Base-by-base conservation (phyloP, 202 grass and related monocot species). In the Setaria italica region DNA sequence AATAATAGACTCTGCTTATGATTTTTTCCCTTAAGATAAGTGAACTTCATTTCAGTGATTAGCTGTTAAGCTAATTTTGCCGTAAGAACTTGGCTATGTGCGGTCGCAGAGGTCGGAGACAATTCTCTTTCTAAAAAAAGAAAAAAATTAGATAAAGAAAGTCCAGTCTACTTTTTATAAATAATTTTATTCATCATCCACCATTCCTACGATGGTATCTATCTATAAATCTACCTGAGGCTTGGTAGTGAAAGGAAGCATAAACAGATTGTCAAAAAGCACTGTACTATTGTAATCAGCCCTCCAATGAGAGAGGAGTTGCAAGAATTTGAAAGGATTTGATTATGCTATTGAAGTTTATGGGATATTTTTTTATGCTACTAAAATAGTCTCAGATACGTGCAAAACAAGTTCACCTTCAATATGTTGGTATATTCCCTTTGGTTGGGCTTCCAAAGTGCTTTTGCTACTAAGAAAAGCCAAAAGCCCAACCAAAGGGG, bases 171-270 rank as follows among this genome's bases (percentile, higher is more conserved):
- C 9, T 85, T 34, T 15, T 45, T 7, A 42, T 13, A 43, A 15
- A 42, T 56, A 43, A 86, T 34, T 11, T 30, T 6, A 60, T 49
- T 39, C 48, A 58, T 74, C 64, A 75, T 80, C 69, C 69, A 81
- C 48, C 77, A 34, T 56, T 10, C 67, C 29, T 80, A 34, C 56
- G 1, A 50, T 58, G 46, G 57, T 65, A 56, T 86, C 43, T 54
- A 29, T 53, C 20, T 16, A 8, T 70, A 48, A 8, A 2, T 48
- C 16, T 67, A 41, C 64, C 33, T 9, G 34, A 67, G 33, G 17
- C 59, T 67, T 37, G 34, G 77, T 74, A 67, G 77, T 49, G 70
- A 30, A 81, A 81, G 60, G 29, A 58, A 81, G 78, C 66, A 87
- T 67, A 87, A 87, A 48, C 49, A 29, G 42, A 16, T 7, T 67